These are phyloP conservation scores for Candida germanica DNA, from an alignment of 805 yeast species.

Conservation along the genomic window DNA sequence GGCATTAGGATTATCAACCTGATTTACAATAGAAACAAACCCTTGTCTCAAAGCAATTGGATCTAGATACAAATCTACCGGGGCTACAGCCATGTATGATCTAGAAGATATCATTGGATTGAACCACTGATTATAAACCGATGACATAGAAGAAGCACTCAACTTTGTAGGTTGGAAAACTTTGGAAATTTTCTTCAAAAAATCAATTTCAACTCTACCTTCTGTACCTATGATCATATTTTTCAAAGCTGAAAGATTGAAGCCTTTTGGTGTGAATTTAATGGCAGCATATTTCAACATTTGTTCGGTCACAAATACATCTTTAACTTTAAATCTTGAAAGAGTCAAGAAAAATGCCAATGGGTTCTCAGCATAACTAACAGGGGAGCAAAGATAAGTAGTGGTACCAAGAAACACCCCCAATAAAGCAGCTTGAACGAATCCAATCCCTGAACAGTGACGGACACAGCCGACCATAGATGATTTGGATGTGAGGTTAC, in stretches of 20 bases:
- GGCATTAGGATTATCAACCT: conserved; percentile 63
- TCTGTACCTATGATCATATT: conserved; percentile 83
- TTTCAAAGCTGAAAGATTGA: conserved; percentile 59
- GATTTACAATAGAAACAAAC: conserved; percentile 72
- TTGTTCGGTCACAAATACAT: conserved; percentile 78
- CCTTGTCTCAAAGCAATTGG: conserved; percentile 91
- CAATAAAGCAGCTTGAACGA: conserved; percentile 75
- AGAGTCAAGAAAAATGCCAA: conserved; percentile 64
- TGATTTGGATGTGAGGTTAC: conserved; percentile 68
- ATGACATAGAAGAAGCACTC: conserved; percentile 65
- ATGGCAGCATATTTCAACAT: conserved; percentile 75
- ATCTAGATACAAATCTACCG: conserved; percentile 83
- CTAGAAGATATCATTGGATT: conserved; percentile 84
- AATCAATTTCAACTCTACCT: conserved; percentile 64
- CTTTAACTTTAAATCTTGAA: conserved; percentile 77
- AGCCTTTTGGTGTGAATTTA: conserved; percentile 56
- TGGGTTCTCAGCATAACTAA: conserved; percentile 75
- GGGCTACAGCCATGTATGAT: conserved; percentile 84
- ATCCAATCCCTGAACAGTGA: conserved; percentile 82
- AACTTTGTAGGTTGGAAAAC: conserved; percentile 64
- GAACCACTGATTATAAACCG: conserved; percentile 72
- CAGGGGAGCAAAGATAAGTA: conserved; percentile 75
- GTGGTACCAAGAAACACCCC: conserved; percentile 88
- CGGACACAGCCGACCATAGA: conserved; percentile 85
- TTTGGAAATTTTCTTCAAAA: conserved; percentile 55